Base-by-base conservation (phyloP, 352 stramenopile species). In the Aphanomyces invadans region DNA sequence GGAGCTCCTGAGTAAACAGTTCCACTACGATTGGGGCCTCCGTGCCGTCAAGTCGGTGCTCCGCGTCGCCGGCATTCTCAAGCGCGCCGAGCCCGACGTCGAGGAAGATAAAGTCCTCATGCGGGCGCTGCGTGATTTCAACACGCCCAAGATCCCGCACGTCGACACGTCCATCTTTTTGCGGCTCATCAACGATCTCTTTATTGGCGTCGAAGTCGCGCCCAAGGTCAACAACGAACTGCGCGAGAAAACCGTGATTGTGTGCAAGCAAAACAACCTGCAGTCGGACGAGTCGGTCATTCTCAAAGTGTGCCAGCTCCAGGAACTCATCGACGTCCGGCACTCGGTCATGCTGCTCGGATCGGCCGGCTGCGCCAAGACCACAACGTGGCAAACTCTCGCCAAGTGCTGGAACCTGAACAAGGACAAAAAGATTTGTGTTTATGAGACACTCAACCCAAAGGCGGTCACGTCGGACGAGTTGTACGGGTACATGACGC, bases 181-280 rank as follows among this genome's bases (percentile, higher is more conserved):
- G 21, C 84, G 86, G 3, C 73, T 95, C 15, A 94, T 95, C 39
- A 87, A 83, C 21, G 86, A 95, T 61, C 51, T 95, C 51, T 95
- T 95, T 66, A 97, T 98, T 59, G 95, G 95, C 19, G 79, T 97
- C 21, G 92, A 96, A 65, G 93, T 98, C 32, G 87, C 95, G 17
- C 90, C 90, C 0, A 98, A 98, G 60, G 91, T 98, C 4, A 96
- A 98, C 70, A 78, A 92, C 33, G 78, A 80, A 51, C 71, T 98
- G 28, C 95, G 97, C 39, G 81, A 88, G 25, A 97, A 98, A 69
- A 92, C 92, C 4, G 81, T 97, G 49, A 72, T 78, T 0, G 93
- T 98, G 39, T 95, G 93, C 54, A 97, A 97, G 56, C 78, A 73
- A 7, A 90, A 76, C 70, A 93, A 93, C 54, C 70, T 95, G 21